Base-by-base conservation (phyloP, 2,329 filamentous ascomycete genomes). In the Ceratocystis cacaofunesta region DNA sequence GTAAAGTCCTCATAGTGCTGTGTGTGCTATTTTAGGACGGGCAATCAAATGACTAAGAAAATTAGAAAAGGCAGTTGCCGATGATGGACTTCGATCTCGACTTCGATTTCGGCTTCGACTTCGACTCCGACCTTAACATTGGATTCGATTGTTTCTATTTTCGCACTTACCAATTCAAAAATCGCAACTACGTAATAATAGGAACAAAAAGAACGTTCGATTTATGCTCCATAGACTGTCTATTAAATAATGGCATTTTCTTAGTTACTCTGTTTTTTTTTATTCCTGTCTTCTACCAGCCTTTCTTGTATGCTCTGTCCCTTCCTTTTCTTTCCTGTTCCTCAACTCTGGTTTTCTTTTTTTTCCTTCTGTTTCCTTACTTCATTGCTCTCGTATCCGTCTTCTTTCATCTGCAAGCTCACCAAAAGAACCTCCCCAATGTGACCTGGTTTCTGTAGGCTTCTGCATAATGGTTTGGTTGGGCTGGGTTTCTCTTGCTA, bases 371-470 rank as follows among this genome's bases (percentile, higher is more conserved):
- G 10, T 3, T 57, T 8, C 25, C 52, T 8, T 30, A 10, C 3
- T 32, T 57, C 52, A 57, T 57, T 15, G 32, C 15, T 57, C 52
- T 57, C 52, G 52, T 57, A 57, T 57, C 52, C 30, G 52, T 10
- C 52, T 15, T 50, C 48, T 57, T 32, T 25, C n/a, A 8, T n/a
- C 52, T 57, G 52, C 25, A 57, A 17, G 22, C 22, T 25, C 52
- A 25, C 25, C 52, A 55, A 55, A 55, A 55, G 22, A 55, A 55
- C 50, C 36, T 12, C 28, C 22, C 12, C 25, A 17, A 57, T 57
- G 52, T 57, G 52, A 57, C 52, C 5, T 57, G 52, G 52, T 57
- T 25, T 57, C 17, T 57, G 52, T 57, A 57, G 52, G 52, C 52
- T 57, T 12, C 52, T 17, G 52, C 22, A 57, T 57, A 25, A 17